phyloP scores from a whole-genome alignment of 1,284 basidiomycete genomes.

The Cutaneotrichosporon curvatum region DNA sequence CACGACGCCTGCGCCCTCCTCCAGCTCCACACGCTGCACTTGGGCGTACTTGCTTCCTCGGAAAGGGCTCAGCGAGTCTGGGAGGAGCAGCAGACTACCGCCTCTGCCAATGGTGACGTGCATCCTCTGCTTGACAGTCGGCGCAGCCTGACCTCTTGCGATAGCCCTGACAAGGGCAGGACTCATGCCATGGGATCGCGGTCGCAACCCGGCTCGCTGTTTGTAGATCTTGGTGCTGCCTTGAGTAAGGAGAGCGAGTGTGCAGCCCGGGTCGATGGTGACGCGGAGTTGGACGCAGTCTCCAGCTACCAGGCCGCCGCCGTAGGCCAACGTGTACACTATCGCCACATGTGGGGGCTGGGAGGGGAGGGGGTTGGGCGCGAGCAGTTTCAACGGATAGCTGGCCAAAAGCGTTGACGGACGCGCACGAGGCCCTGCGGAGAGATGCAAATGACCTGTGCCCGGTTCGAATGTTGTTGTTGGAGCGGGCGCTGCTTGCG shows the following conservation, averaged over 20 bases:
- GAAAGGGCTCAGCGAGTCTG: constrained; percentile 88
- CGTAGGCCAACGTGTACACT: constrained; percentile 79
- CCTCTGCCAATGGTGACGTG: constrained; percentile 53
- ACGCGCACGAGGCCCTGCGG: constrained; percentile 40
- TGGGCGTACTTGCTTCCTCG: constrained; percentile 73
- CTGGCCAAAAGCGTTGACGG: constrained; percentile 71
- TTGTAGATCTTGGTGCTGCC: constrained; percentile 95
- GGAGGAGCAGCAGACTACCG: constrained; percentile 68
- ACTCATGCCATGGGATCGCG: constrained; percentile 18
- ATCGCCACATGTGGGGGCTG: constrained; percentile 52
- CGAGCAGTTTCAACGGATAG: constrained; percentile 86
- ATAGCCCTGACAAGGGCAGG: not conserved
- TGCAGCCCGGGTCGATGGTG: constrained; percentile 51
- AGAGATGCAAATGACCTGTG: constrained; percentile 30
- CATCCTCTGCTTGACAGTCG: constrained; percentile 45
- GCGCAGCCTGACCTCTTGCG: not conserved
- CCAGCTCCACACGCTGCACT: constrained; percentile 58
- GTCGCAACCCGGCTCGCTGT: constrained; percentile 52
- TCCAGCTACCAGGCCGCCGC: constrained; percentile 86
- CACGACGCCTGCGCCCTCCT: constrained; percentile 53
- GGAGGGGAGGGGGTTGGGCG: constrained; percentile 51
- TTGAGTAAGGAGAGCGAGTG: constrained; percentile 49
- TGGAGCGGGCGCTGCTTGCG: not conserved
- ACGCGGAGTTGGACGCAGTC: constrained; percentile 65
- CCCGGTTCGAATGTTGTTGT: constrained; percentile 18